These are phyloP conservation scores for Amanita polypyramis DNA, from an alignment of 768 basidiomycete genomes.

Conservation along the genomic window DNA sequence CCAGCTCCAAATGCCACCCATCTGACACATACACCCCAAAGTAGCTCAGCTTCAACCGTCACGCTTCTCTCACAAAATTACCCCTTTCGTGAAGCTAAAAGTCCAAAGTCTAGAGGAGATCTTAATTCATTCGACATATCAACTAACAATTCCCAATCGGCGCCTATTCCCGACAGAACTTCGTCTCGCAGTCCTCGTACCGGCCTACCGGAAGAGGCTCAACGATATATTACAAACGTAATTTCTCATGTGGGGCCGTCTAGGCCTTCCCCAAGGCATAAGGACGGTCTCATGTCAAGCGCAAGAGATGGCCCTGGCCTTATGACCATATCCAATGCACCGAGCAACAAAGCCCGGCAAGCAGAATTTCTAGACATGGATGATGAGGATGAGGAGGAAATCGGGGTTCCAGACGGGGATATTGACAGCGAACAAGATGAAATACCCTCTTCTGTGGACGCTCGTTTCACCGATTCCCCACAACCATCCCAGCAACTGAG, in stretches of 20 bases:
- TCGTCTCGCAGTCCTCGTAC: conserved; percentile 57
- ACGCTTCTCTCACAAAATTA: conserved; percentile 7
- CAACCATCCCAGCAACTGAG: background rate
- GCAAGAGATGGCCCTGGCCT: conserved; percentile 7
- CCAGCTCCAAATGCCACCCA: background rate
- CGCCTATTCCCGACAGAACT: background rate
- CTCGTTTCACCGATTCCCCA: background rate
- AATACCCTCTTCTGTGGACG: background rate
- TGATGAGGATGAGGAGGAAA: conserved; percentile 35
- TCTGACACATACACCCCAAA: conserved; percentile 1
- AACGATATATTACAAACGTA: conserved; percentile 56
- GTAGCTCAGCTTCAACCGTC: conserved; percentile 19
- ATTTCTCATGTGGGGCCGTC: conserved; percentile 39
- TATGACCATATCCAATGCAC: conserved; percentile 5
- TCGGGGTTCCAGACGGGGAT: conserved; percentile 12
- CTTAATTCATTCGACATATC: background rate
- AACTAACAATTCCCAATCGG: background rate
- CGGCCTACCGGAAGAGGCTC: conserved; percentile 69
- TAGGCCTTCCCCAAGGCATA: conserved; percentile 16
- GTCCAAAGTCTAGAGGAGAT: background rate
- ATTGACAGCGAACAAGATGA: background rate
- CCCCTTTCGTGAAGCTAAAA: background rate
- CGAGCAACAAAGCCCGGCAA: conserved; percentile 11
- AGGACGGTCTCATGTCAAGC: background rate
- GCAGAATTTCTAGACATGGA: conserved; percentile 64